phyloP scores from a whole-genome alignment of 148 eudicot genomes.

The Silene conica region DNA sequence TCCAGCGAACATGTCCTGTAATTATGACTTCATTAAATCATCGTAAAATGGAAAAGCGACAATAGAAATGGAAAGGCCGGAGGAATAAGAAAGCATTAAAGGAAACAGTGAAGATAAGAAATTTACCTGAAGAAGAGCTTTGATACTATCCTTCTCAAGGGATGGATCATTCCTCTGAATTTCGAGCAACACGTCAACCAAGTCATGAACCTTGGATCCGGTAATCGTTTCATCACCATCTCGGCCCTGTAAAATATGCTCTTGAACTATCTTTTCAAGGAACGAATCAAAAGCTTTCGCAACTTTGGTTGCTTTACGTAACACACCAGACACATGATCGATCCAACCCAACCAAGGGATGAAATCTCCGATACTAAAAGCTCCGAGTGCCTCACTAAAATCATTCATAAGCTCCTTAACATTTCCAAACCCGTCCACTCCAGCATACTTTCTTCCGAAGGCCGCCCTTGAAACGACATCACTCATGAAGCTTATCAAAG shows the following conservation, averaged over 20 bases:
- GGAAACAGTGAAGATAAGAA: too few species aligned
- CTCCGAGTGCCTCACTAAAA: constrained; percentile 23
- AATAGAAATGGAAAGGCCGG: too few species aligned
- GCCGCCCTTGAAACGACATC: constrained; percentile 32
- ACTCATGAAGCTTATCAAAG: constrained; percentile 14
- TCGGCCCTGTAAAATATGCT: constrained; percentile 4
- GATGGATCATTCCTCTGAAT: constrained; percentile 19
- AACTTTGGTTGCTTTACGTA: constrained; percentile 20
- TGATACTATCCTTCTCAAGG: constrained; percentile 25
- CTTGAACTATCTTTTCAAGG: constrained; percentile 29
- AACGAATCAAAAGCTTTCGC: constrained; percentile 40
- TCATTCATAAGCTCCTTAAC: constrained; percentile 22
- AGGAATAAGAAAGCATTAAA: too few species aligned
- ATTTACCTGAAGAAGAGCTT: constrained; percentile 3
- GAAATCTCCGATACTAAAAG: constrained; percentile 31
- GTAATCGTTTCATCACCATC: too few species aligned
- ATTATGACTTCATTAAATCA: too few species aligned
- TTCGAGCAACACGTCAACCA: constrained; percentile 37
- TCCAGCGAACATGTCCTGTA: too few species aligned
- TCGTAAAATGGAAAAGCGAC: too few species aligned
- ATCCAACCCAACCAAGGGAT: constrained; percentile 56
- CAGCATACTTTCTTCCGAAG: constrained; percentile 34
- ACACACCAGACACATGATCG: constrained; percentile 28
- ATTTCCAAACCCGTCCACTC: constrained; percentile 14
- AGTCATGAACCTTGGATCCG: too few species aligned